phyloP scores from a whole-genome alignment of 2,329 filamentous ascomycete species.

The Rutstroemia sp. region DNA sequence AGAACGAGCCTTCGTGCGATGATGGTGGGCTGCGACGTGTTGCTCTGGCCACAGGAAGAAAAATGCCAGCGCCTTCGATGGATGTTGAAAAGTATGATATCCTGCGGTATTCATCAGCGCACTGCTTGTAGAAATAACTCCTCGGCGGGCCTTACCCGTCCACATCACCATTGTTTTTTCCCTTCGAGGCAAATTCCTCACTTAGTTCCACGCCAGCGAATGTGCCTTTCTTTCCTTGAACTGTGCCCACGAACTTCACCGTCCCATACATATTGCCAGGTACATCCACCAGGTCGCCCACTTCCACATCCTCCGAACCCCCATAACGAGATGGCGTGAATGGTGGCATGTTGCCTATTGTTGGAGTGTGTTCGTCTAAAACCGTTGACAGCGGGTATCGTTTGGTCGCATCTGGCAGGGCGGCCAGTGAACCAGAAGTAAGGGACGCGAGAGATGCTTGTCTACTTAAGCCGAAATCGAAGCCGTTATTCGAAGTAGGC shows the following conservation, averaged over 20 bases:
- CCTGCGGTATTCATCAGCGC: conserved; percentile 33
- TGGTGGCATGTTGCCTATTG: conserved; percentile 43
- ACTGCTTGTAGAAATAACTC: conserved; percentile 10
- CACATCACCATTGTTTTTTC: conserved; percentile 95
- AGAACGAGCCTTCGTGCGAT: conserved; percentile 45
- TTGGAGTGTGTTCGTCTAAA: conserved; percentile 34
- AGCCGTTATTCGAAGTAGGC: neutral
- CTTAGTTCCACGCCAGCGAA: conserved; percentile 92
- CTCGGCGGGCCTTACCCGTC: conserved; percentile 62
- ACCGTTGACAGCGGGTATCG: conserved; percentile 54
- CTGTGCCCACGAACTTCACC: conserved; percentile 80
- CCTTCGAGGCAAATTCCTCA: conserved; percentile 69
- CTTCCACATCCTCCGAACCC: conserved; percentile 46
- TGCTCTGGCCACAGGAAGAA: conserved; percentile 79
- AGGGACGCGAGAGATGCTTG: conserved; percentile 67
- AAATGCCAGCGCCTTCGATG: conserved; percentile 79
- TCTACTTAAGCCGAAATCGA: conserved; percentile 27
- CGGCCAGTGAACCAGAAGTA: conserved; percentile 53
- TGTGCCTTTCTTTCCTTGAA: conserved; percentile 80
- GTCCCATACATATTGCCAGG: conserved; percentile 88
- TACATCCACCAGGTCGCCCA: conserved; percentile 84
- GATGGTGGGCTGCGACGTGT: conserved; percentile 55
- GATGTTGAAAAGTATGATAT: conserved; percentile 75
- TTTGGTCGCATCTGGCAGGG: conserved; percentile 59
- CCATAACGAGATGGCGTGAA: conserved; percentile 45